Base-by-base conservation (phyloP, 2,329 filamentous ascomycete species). In the Ceratocystis variospora region DNA sequence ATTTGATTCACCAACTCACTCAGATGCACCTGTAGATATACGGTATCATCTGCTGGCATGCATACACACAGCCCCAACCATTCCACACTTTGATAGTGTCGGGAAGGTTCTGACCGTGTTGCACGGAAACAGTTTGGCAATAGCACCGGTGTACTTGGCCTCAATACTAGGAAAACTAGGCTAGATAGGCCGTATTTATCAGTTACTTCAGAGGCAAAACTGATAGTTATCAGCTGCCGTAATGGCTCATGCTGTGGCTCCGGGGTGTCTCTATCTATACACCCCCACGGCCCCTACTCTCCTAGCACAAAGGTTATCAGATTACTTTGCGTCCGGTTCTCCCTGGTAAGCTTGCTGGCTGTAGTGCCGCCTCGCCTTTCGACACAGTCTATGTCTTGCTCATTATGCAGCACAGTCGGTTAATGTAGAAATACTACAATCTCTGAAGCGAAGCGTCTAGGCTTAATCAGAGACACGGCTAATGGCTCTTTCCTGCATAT, bases 351-450 rank as follows among this genome's bases (percentile, higher is more conserved):
- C 79, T 79, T 0, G 75, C 79, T 15, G 79, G 81, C 68, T 75
- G 76, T 2, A 76, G 76, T 0, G 73, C 77, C 1, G 79, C 78
- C 8, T 80, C 78, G 65, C 70, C 81, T 4, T 81, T 82, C 68
- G 79, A 81, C 68, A 81, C 79, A 0, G 78, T 78, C 3, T 81
- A 81, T 65, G 76, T 78, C 4, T 79, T 80, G n/a, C 77, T 77
- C 0, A 67, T 76, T 2, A 72, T 81, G 0, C 77, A 79, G 66
- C 74, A 74, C n/a, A 76, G 76, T 15, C 72, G 70, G 0, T 68
- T 78, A 2, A 73, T 77, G 4, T 81, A 79, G 79, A 69, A 69
- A 0, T 77, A 77, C 64, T 81, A 81, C 67, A 77, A 81, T 63
- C 69, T 70, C 28, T 80, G 78, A 71, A 75, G 80, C 66, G 76